A percentile compares a stretch with the other conserved stretches of the same genome.
phyloP scores from a whole-genome alignment of 106 monocot species.

The Allium cepa region DNA sequence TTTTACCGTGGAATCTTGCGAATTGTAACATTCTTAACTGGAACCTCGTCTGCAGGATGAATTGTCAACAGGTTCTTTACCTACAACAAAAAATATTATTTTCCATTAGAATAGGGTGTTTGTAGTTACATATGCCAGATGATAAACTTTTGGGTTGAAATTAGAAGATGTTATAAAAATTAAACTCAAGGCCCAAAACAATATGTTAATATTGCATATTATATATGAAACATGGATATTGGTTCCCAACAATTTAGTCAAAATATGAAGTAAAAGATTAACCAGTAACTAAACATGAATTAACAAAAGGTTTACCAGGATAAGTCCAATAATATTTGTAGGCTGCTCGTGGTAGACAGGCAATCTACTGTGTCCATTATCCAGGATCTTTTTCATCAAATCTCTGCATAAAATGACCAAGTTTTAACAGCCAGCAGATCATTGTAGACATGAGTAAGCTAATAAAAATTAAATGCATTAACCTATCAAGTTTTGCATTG shows the following conservation, averaged over 20 bases:
- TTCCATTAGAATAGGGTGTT: too few relatives aligned
- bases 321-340: slow-evolving; percentile 89
- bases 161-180: too few relatives aligned
- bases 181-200: too few relatives aligned
- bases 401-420: slow-evolving; percentile 24
- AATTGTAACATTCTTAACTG: slow-evolving; percentile 79
- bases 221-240: too few relatives aligned
- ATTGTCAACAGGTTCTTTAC: slow-evolving; percentile 78
- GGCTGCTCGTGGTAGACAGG: slow-evolving; percentile 84
- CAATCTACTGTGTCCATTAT: slow-evolving; percentile 93
- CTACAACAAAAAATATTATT: slow-evolving; percentile 19
- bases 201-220: too few relatives aligned
- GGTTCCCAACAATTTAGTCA: too few relatives aligned
- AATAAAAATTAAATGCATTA: neutral
- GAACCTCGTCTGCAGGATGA: slow-evolving; percentile 59
- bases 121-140: too few relatives aligned
- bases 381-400: slow-evolving; percentile 71
- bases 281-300: too few relatives aligned
- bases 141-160: too few relatives aligned
- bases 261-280: too few relatives aligned
- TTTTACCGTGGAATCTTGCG: slow-evolving; percentile 88
- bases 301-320: slow-evolving; percentile 40
- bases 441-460: neutral
- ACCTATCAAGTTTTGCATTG: slow-evolving; percentile 85
- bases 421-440: too few relatives aligned